Evolutionary conservation across 768 basidiomycete species (phyloP), one percentile per base, ranked within the genome.

Genomic region (Pleurotus tuber-regium): DNA sequence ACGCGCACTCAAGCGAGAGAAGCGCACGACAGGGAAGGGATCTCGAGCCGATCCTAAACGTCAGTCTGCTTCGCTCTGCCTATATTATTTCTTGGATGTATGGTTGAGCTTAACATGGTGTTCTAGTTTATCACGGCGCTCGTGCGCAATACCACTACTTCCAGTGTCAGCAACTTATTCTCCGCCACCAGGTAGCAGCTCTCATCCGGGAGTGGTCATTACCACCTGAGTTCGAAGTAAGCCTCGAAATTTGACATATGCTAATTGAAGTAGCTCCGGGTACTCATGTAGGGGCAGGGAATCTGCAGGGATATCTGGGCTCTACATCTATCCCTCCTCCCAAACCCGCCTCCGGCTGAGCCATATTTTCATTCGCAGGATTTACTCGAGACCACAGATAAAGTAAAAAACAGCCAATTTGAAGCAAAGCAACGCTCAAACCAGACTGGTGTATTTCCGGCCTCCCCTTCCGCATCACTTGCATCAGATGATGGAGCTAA

Each of bases 231-330:
- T 89, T 92, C 54, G 91, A 92, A 78, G 92, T 89, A 52, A 43
- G 72, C 14, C 44, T 50, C 30, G 47, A 29, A 33, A 31, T 47
- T 47, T 5, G 31, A n/a, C 30, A 52, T 38, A 36, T 52, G 23
- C n/a, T n/a, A n/a, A n/a, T n/a, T n/a, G n/a, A n/a, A n/a, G n/a
- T n/a, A n/a, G n/a, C n/a, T n/a, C n/a, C 38, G 6, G n/a, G 60
- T 38, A 38, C 35, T 38, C n/a, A 38, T 50, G 35, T 25, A 16
- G 10, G 16, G 16, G 11, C 50, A 93, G 91, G 67, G 77, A 19
- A 67, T 90, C 24, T 92, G 89, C 62, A 77, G 83, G 58, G 91
- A 93, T 59, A 52, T 89, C n/a, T 93, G 91, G 92, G 78, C 82
- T 1, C 69, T 90, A 3, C 77, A 91, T 66, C 70, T 93, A n/a